phyloP scores from a whole-genome alignment of 257 asterid genomes.

The Solanum habrochaites region DNA sequence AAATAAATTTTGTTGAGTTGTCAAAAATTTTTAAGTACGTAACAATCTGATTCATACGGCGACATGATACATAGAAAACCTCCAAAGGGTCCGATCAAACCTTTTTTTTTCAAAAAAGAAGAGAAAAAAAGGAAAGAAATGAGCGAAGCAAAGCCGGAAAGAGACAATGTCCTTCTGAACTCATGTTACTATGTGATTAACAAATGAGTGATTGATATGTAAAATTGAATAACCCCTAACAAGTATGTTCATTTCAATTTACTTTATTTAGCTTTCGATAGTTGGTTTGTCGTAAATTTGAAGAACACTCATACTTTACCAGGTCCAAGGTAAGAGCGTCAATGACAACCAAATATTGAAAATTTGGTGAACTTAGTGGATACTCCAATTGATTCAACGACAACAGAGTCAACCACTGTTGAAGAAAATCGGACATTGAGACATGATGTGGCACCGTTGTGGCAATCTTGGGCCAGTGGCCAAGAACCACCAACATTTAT shows the following conservation, averaged over 20 bases:
- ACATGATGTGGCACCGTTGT: background rate
- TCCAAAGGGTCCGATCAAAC: background rate
- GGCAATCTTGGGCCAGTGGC: background rate
- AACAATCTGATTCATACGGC: background rate
- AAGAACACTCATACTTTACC: no score
- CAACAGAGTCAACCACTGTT: background rate
- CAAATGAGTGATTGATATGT: no score
- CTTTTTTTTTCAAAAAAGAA: rapidly evolving
- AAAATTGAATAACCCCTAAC: background rate
- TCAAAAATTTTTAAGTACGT: no score
- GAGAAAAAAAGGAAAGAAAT: background rate
- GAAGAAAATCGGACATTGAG: background rate
- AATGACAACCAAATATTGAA: background rate
- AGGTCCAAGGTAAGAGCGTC: background rate
- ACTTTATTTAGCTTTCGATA: no score
- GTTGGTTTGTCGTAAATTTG: background rate
- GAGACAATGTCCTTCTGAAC: background rate
- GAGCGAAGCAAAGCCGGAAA: background rate
- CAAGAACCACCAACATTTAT: background rate
- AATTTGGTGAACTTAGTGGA: background rate
- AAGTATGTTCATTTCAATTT: no score
- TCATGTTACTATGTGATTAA: background rate
- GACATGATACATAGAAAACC: background rate
- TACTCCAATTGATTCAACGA: background rate
- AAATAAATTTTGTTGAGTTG: no score